Conservation (phyloP, 2,329 filamentous ascomycete genomes). For the Neurospora crassa region DNA sequence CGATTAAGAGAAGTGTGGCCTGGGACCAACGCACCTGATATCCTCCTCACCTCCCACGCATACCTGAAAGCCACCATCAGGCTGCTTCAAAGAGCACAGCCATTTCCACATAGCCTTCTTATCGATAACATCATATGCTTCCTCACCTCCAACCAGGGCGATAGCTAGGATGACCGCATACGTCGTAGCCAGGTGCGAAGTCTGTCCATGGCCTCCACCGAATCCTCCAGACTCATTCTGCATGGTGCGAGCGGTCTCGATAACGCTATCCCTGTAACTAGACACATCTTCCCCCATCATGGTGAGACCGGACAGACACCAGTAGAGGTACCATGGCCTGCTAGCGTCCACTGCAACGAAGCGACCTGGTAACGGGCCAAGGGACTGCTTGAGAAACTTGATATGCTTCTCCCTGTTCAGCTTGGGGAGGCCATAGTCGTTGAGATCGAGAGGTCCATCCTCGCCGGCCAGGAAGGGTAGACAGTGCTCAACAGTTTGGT, state of each 20-base stretch:
- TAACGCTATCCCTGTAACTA: constrained; percentile 58
- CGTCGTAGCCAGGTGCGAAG: constrained; percentile 77
- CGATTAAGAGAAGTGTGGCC: constrained; percentile 1
- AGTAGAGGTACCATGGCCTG: constrained; percentile 90
- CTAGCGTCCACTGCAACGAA: constrained; percentile 77
- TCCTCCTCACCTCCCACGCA: constrained; percentile 83
- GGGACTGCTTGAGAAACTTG: constrained; percentile 49
- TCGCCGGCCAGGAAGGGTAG: constrained; percentile 56
- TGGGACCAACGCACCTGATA: constrained; percentile 53
- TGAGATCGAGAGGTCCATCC: constrained; percentile 43
- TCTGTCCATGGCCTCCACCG: constrained; percentile 86
- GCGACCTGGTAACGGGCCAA: constrained; percentile 53
- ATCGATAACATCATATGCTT: constrained; percentile 67
- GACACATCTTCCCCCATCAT: constrained; percentile 66
- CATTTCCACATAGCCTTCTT: constrained; percentile 83
- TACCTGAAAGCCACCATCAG: constrained; percentile 83
- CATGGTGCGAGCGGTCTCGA: constrained; percentile 67
- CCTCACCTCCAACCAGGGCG: constrained; percentile 65
- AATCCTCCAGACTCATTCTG: constrained; percentile 82
- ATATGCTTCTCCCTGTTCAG: constrained; percentile 58
- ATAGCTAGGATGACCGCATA: constrained; percentile 79
- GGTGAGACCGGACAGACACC: constrained; percentile 68
- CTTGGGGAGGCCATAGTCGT: constrained; percentile 62
- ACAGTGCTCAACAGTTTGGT: constrained; percentile 58
- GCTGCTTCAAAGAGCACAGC: constrained; percentile 77